A percentile compares a stretch with the other conserved stretches of the same genome.
phyloP scores from a whole-genome alignment of 148 eudicot genomes.

The Pouteria glomerata region DNA sequence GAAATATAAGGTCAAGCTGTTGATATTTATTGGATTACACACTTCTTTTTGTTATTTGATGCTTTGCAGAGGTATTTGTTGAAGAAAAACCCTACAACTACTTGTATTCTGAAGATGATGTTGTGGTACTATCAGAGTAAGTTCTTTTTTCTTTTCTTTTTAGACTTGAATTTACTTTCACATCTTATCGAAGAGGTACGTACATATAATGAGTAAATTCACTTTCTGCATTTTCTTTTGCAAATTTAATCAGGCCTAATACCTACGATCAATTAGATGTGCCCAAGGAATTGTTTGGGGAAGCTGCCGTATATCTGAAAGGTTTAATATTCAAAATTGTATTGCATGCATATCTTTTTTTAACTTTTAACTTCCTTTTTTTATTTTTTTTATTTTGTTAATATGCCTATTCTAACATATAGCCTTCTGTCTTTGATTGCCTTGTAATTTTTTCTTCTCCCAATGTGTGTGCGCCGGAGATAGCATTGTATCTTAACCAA shows the following conservation, averaged over 20 bases:
- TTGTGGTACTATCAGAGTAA: slow-evolving; percentile 71
- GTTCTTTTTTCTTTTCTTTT: slow-evolving; percentile 11
- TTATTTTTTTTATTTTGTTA: not conserved
- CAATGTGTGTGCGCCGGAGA: too few relatives aligned
- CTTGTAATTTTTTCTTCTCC: not conserved
- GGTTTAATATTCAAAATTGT: slow-evolving; percentile 27
- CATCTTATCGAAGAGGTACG: not conserved
- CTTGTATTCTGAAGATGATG: slow-evolving; percentile 73
- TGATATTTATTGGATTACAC: not conserved
- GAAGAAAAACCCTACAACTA: slow-evolving; percentile 60
- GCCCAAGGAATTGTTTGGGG: slow-evolving; percentile 74
- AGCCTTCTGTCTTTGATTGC: not conserved
- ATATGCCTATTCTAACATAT: not conserved
- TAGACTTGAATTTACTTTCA: not conserved
- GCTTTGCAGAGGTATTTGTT: slow-evolving; percentile 70
- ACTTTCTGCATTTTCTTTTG: slow-evolving; percentile 6
- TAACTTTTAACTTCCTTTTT: not conserved
- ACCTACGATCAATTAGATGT: slow-evolving; percentile 75
- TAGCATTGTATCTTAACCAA: slow-evolving; percentile 2
- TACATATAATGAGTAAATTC: not conserved
- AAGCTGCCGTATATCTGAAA: slow-evolving; percentile 61
- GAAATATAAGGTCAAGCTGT: not conserved
- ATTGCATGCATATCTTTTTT: not conserved
- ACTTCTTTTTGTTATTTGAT: slow-evolving; percentile 5
- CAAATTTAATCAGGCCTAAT: slow-evolving; percentile 50